Conservation (phyloP, 2,329 filamentous ascomycete species). For the Arachnopeziza araneosa region DNA sequence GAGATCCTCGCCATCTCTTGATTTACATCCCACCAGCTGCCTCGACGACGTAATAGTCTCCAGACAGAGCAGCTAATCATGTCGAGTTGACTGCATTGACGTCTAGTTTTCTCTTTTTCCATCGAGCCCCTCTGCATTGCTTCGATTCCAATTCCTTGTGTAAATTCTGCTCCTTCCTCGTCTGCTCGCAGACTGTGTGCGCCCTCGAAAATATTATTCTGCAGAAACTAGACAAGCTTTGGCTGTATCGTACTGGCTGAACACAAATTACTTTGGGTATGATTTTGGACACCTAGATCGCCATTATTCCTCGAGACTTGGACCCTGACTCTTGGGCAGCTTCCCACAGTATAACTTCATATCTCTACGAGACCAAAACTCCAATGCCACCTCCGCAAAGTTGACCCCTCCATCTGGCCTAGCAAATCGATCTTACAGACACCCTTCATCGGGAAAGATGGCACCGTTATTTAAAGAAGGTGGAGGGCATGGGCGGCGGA, state of each 20-base stretch:
- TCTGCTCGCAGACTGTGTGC: neutral
- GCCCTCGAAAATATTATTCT: neutral
- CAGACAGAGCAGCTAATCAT: slow-evolving; percentile 9
- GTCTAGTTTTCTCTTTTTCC: neutral
- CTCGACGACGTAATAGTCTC: slow-evolving; percentile 10
- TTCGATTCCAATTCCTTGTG: neutral
- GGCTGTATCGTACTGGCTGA: neutral
- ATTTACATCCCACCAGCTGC: neutral
- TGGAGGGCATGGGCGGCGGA: slow-evolving; percentile 18
- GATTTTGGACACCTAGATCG: neutral
- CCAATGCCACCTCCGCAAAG: slow-evolving; percentile 2
- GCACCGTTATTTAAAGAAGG: slow-evolving; percentile 19
- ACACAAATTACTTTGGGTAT: neutral
- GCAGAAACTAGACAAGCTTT: neutral
- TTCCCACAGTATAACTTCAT: neutral
- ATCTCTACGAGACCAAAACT: neutral
- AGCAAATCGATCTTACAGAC: slow-evolving; percentile 6
- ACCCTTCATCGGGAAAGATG: slow-evolving; percentile 18
- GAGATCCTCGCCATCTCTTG: neutral
- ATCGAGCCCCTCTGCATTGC: neutral
- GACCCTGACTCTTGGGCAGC: neutral
- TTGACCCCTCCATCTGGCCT: slow-evolving; percentile 4
- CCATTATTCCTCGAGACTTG: neutral
- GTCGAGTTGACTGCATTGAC: slow-evolving; percentile 1
- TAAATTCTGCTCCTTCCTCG: neutral